Evolutionary conservation across 108 stramenopile species (phyloP).

Genomic region (Nitzschia inconspicua): DNA sequence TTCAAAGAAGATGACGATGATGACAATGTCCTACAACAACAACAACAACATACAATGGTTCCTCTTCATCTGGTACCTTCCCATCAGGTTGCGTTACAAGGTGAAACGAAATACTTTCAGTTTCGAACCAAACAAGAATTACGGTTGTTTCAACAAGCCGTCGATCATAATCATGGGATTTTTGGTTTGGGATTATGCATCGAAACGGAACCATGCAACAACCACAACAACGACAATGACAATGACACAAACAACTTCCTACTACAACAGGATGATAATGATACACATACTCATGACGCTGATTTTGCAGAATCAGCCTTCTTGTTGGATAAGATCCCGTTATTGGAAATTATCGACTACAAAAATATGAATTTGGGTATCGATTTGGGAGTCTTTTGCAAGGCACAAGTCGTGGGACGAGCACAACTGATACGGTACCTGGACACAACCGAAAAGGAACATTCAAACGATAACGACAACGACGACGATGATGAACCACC

Average conservation of each 20-base stretch:
- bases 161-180: conserved; percentile 18
- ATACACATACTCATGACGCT: too few species aligned
- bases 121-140: conserved; percentile 11
- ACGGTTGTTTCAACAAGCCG: conserved; percentile 18
- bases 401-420: conserved; percentile 13
- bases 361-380: conserved; percentile 15
- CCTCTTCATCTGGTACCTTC: too few species aligned
- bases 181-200: conserved; percentile 19
- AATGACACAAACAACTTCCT: too few species aligned
- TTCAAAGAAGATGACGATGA: conserved; percentile 1
- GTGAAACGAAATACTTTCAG: conserved; percentile 20
- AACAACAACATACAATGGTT: too few species aligned
- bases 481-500: background rate
- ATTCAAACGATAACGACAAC: background rate
- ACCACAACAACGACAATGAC: too few species aligned
- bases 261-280: background rate
- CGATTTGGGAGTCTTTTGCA: conserved; percentile 16
- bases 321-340: conserved; percentile 9
- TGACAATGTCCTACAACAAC: too few species aligned
- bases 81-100: conserved; percentile 5
- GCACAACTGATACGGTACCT: background rate
- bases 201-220: too few species aligned
- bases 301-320: too few species aligned
- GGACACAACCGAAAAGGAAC: too few species aligned
- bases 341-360: conserved; percentile 18